These are phyloP conservation scores for Pseudisothecium myosuroides DNA, from an alignment of 225 moss, liverwort and hornwort genomes.

Conservation along the genomic window DNA sequence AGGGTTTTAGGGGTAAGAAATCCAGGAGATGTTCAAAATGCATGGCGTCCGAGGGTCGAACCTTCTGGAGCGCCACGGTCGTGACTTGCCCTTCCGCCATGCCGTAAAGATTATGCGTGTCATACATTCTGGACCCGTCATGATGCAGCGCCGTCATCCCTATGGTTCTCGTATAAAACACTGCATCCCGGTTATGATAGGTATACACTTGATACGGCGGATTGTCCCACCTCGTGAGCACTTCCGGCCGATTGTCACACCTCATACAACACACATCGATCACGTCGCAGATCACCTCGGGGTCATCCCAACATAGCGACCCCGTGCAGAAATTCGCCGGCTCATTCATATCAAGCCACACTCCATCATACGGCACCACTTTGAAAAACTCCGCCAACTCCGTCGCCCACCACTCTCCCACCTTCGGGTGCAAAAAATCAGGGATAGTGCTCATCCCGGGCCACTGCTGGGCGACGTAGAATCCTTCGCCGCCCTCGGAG, in stretches of 20 bases:
- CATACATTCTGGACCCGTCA: slow-evolving; percentile 50
- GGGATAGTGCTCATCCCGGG: slow-evolving; percentile 58
- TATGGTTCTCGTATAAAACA: slow-evolving; percentile 17
- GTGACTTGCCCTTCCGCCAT: slow-evolving; percentile 42
- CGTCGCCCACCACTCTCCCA: slow-evolving; percentile 33
- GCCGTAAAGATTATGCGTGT: slow-evolving; percentile 61
- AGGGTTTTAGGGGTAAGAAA: neutral
- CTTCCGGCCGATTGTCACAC: neutral
- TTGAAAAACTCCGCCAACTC: slow-evolving; percentile 44
- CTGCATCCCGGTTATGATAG: neutral
- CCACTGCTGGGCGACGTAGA: slow-evolving; percentile 64
- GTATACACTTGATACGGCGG: slow-evolving; percentile 62
- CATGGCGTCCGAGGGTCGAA: neutral
- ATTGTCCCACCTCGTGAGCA: slow-evolving; percentile 44
- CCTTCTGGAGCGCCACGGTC: slow-evolving; percentile 8
- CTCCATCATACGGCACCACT: slow-evolving; percentile 45
- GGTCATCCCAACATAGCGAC: slow-evolving; percentile 16
- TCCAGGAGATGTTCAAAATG: neutral
- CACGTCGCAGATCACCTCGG: neutral
- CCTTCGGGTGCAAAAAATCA: slow-evolving; percentile 55
- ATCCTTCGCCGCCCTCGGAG: slow-evolving; percentile 4
- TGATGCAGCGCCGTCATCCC: slow-evolving; percentile 45
- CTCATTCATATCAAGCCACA: slow-evolving; percentile 93
- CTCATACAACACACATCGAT: slow-evolving; percentile 24
- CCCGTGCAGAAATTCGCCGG: slow-evolving; percentile 68